Conservation (phyloP, 2,329 filamentous ascomycete genomes). For the Thelonectria blattea region DNA sequence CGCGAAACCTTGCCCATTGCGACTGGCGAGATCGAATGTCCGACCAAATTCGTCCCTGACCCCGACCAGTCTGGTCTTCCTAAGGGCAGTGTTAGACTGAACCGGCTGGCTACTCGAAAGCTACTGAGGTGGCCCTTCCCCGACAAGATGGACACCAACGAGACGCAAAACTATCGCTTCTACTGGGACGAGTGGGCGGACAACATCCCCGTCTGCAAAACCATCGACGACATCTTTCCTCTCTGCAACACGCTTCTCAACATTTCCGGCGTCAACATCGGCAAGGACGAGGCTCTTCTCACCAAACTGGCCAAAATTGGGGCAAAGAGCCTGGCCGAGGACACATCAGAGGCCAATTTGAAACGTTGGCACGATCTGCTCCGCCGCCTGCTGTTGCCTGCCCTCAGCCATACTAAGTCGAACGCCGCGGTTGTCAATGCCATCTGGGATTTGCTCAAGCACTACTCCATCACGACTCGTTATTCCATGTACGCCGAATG, state of each 20-base stretch:
- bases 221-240: constrained; percentile 86
- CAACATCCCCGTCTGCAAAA: constrained; percentile 89
- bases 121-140: constrained; percentile 83
- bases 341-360: constrained; percentile 72
- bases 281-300: constrained; percentile 78
- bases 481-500: constrained; percentile 95
- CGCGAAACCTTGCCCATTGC: constrained; percentile 51
- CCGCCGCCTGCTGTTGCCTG: constrained; percentile 83
- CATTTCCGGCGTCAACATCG: constrained; percentile 86
- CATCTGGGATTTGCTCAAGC: constrained; percentile 81
- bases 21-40: constrained; percentile 41
- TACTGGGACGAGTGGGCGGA: constrained; percentile 99
- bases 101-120: constrained; percentile 66
- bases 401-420: constrained; percentile 82
- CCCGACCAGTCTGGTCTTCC: constrained; percentile 70
- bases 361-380: constrained; percentile 85
- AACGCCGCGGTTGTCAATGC: constrained; percentile 87
- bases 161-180: constrained; percentile 83
- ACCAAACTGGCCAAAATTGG: constrained; percentile 88
- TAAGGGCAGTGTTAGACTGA: constrained; percentile 72
- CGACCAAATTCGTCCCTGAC: constrained; percentile 54
- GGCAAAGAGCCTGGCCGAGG: constrained; percentile 72
- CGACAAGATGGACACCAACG: constrained; percentile 76
- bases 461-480: constrained; percentile 76
- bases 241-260: constrained; percentile 86